Conservation (phyloP, 345 rosid species). For the Triadica sebifera region DNA sequence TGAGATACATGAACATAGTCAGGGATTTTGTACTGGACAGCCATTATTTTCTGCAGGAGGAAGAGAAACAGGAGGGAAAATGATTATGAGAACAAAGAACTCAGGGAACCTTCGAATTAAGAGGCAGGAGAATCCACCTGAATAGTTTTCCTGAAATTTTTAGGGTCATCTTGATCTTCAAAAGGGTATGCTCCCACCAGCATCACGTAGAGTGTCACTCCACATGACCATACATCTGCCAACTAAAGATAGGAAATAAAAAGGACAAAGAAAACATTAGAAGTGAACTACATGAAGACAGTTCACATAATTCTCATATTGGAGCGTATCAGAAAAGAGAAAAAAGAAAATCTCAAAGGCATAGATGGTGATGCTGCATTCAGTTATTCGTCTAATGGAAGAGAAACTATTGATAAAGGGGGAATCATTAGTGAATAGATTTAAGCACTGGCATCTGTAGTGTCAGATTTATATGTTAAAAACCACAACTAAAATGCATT, state of each 20-base stretch:
- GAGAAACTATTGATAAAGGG: not conserved
- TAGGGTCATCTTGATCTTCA: constrained; percentile 85
- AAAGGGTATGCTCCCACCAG: constrained; percentile 92
- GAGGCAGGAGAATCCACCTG: constrained; percentile 45
- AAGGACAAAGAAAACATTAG: not conserved
- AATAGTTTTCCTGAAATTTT: constrained; percentile 85
- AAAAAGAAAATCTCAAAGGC: no score
- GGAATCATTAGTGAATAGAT: not conserved
- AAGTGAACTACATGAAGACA: not conserved
- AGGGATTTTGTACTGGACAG: constrained; percentile 83
- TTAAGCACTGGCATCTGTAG: not conserved
- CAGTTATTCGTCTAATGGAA: not conserved
- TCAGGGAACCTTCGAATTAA: not conserved
- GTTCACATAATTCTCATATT: not conserved
- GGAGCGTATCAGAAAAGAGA: not conserved
- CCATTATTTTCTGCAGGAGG: constrained; percentile 71
- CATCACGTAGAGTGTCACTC: constrained; percentile 94
- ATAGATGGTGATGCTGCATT: not conserved
- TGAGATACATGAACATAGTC: constrained; percentile 81
- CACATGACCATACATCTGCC: constrained; percentile 98
- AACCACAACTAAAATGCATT: not conserved
- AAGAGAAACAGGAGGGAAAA: constrained; percentile 3
- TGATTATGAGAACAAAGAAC: not conserved
- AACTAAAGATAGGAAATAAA: constrained; percentile 35
- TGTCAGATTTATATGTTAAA: not conserved